Percentiles rank a stretch among this genome's conserved stretches.
These are phyloP conservation scores for Pichia sp. DNA, from an alignment of 1,139 yeast genomes.

Conservation along the genomic window DNA sequence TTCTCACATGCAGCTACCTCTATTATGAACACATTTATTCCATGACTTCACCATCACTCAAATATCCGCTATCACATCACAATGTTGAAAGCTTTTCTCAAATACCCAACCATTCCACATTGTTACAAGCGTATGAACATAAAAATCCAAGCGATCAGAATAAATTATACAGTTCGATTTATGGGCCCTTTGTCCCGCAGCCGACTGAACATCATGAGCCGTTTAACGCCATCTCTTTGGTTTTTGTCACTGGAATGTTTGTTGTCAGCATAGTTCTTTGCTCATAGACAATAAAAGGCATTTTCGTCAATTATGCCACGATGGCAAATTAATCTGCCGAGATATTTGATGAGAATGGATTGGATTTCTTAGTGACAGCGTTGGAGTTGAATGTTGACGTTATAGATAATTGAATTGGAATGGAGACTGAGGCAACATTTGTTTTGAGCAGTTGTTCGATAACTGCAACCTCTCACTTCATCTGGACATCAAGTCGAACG, in stretches of 20 bases:
- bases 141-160: neutral
- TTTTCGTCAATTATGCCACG: no score
- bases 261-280: neutral
- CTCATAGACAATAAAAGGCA: neutral
- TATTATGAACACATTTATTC: constrained; percentile 2
- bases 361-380: no score
- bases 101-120: neutral
- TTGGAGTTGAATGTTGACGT: no score
- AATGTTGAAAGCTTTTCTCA: constrained; percentile 6
- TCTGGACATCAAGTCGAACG: no score
- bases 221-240: constrained; percentile 8
- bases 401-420: no score
- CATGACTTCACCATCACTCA: neutral
- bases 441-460: no score
- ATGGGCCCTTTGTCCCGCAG: constrained; percentile 12
- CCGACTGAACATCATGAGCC: constrained; percentile 8
- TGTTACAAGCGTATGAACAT: neutral
- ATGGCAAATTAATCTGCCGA: no score
- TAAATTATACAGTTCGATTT: neutral
- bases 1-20: neutral
- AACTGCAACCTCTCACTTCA: no score
- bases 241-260: constrained; percentile 3
- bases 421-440: no score
- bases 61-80: constrained; percentile 9
- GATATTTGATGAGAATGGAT: no score